A percentile compares a stretch with the other conserved stretches of the same genome.
phyloP scores from a whole-genome alignment of 371 early-diverging fungal species.

The Mucor circinelloides region DNA sequence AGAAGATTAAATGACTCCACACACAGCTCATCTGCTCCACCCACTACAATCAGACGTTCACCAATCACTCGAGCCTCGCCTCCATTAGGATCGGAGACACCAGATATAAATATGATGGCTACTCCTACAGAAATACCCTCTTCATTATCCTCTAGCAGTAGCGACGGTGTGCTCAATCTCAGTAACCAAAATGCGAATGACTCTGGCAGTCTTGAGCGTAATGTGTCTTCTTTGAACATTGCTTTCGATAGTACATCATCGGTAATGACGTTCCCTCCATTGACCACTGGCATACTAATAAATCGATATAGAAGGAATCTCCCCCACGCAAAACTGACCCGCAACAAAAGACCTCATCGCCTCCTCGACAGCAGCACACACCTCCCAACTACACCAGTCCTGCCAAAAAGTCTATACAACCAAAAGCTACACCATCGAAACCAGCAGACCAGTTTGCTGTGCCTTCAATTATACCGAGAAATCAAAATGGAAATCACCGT shows the following conservation, averaged over 20 bases:
- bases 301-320: neutral
- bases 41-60: neutral
- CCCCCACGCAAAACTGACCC: neutral
- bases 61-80: neutral
- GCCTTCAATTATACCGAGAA: neutral
- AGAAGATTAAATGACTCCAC: neutral
- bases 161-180: neutral
- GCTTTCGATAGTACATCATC: neutral
- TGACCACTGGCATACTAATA: neutral
- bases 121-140: neutral
- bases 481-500: neutral
- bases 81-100: neutral
- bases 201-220: slow-evolving; percentile 9
- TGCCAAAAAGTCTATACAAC: neutral
- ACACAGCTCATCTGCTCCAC: neutral
- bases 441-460: neutral
- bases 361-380: neutral
- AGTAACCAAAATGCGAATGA: neutral
- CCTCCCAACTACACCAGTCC: neutral
- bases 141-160: neutral
- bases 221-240: slow-evolving; percentile 11
- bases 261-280: neutral
- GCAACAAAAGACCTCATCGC: neutral
- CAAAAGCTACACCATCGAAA: neutral
- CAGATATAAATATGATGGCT: neutral